Evolutionary conservation across 805 yeast species (phyloP), one percentile per base, ranked within the genome.

Genomic region (Teunomyces stri): DNA sequence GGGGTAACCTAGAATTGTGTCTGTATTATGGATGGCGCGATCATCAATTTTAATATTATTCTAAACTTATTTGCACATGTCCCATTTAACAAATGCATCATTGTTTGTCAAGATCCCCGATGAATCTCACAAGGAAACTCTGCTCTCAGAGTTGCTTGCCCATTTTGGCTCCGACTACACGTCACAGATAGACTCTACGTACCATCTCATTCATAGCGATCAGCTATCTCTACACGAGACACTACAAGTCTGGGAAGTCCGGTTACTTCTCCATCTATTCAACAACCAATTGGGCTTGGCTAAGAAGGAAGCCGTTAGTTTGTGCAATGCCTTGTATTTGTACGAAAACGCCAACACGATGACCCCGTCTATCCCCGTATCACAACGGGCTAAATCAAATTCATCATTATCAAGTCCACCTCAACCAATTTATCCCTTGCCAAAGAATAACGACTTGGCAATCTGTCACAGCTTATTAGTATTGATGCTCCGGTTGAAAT

Each of bases 401-500:
- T 38, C 48, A 9, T 10, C 42, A 1, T 39, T 44, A 4, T 15
- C 45, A 11, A 27, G 48, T 27, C 44, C 46, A 10, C 51, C 46
- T 9, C 51, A 36, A 29, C 58, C 60, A 15, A 57, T 66, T 1
- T 65, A 61, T 43, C 76, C 75, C 4, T 54, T 72, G 15, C 75
- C 75, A 9, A 65, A 65, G 37, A 69, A 69, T 45, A 69, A 68
- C 35, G 57, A 63, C 27, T 55, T 64, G 5, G 29, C 39, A 6
- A 61, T 70, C n/a, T 51, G 57, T 9, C 59, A 63, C 51, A 55
- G 52, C 45, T 52, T 72, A 30, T 49, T 72, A 21, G 49, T 55
- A 33, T 50, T 75, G 18, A 46, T 78, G 21, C 61, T 74, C 28
- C 59, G 78, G 45, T 60, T 79, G 44, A 76, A 70, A 48, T 65